A percentile compares a stretch with the other conserved stretches of the same genome.
Conservation (phyloP, 2,329 filamentous ascomycete species). For the Hirsutella minnesotensis region DNA sequence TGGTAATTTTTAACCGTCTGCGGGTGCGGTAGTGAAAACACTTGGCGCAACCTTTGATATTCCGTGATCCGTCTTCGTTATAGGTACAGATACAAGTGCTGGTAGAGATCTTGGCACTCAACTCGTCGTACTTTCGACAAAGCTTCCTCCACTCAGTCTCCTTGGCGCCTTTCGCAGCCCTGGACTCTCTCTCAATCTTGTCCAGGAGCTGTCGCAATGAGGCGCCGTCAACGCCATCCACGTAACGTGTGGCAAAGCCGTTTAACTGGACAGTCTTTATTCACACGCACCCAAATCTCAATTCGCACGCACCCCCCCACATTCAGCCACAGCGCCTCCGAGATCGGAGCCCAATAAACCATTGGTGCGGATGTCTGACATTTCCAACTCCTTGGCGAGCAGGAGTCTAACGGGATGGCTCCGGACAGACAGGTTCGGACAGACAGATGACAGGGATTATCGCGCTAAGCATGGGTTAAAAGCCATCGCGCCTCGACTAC, state of each 20-base stretch:
- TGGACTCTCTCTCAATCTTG: background rate
- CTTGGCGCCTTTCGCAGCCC: background rate
- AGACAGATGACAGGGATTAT: too few species aligned
- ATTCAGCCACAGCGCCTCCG: too few species aligned
- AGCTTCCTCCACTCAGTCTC: background rate
- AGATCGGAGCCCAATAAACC: too few species aligned
- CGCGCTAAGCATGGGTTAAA: too few species aligned
- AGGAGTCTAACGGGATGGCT: too few species aligned
- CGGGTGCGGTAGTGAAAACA: constrained; percentile 8
- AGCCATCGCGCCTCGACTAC: too few species aligned
- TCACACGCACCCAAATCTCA: too few species aligned
- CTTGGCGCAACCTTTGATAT: constrained; percentile 5
- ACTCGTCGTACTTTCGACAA: constrained; percentile 6
- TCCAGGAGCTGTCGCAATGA: background rate
- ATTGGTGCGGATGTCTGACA: too few species aligned
- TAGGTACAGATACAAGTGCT: constrained; percentile 8
- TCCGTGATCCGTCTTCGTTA: background rate
- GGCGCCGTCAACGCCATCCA: background rate
- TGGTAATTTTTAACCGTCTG: constrained; percentile 6
- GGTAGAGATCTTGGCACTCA: constrained; percentile 4
- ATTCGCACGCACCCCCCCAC: too few species aligned
- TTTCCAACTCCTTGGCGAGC: too few species aligned
- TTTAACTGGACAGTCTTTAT: too few species aligned
- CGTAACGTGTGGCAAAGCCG: constrained; percentile 3
- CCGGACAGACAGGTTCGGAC: too few species aligned